Base-by-base conservation (phyloP, 805 yeast genomes). In the Spathaspora arborariae region DNA sequence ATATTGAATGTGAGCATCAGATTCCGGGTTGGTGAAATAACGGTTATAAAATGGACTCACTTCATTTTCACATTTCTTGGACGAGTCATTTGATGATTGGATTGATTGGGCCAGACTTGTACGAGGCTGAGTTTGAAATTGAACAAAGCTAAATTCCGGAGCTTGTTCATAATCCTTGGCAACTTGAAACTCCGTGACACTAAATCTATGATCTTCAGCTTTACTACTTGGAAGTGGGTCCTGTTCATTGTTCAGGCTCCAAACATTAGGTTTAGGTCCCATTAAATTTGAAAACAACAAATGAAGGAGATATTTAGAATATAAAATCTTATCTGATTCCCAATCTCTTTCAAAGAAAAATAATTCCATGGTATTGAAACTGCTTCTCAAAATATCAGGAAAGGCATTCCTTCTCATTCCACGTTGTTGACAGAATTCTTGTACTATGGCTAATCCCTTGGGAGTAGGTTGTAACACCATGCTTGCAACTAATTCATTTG, bases 1-100 rank as follows among this genome's bases (percentile, higher is more conserved):
- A 60, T 90, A 90, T 60, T 91, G 97, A 7, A 79, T 62, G 58
- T 82, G 87, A 0, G 96, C 74, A 52, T 86, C 92, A 0, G 95
- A 85, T 58, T 86, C 95, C 0, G 97, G 97, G 56, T 91, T 91
- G 3, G 92, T 82, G 67, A 89, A 89, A 57, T 78, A 88, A 36
- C 78, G 74, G 56, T 88, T 96, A 46, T 80, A 78, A 52, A 85
- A 82, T 0, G 96, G 96, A 4, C 88, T 81, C 5, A 41, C 20
- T 13, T 40, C 39, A 20, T 3, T 10, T 10, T 37, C 22, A 20
- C 24, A 16, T 20, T 13, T 19, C 8, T 5, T 37, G 9, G 39
- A 10, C n/a, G 6, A 8, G 22, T 18, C 10, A 22, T 20, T 35
- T 21, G 26, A 10, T 21, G 15, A 44, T 8, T 22, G 13, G 5